phyloP scores from a whole-genome alignment of 148 eudicot genomes.

The Nyssa sinensis region DNA sequence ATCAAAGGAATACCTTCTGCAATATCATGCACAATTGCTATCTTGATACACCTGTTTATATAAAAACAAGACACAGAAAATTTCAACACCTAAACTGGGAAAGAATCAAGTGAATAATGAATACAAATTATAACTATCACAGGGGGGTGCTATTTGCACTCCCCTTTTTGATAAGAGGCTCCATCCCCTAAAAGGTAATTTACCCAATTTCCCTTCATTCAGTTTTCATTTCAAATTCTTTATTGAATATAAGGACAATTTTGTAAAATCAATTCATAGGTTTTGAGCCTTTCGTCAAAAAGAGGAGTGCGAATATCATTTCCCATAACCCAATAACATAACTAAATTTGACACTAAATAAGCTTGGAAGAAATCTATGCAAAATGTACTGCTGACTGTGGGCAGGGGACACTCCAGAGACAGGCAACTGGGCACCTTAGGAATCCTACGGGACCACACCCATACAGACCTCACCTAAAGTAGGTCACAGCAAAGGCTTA shows the following conservation, averaged over 20 bases:
- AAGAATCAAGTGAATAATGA: background rate
- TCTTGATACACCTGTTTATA: conserved; percentile 81
- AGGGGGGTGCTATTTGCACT: too few species aligned
- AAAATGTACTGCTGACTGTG: background rate
- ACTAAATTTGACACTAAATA: background rate
- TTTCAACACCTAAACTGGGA: background rate
- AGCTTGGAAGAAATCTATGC: background rate
- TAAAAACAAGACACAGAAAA: conserved; percentile 3
- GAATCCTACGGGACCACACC: too few species aligned
- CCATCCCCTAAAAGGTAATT: too few species aligned
- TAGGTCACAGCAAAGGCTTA: background rate
- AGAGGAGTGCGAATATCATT: too few species aligned
- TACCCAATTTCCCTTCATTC: too few species aligned
- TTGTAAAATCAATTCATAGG: too few species aligned
- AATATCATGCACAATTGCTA: conserved; percentile 94
- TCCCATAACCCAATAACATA: background rate
- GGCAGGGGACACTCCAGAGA: background rate
- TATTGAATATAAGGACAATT: too few species aligned
- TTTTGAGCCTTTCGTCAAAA: too few species aligned
- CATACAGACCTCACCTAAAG: too few species aligned
- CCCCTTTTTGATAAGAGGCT: too few species aligned
- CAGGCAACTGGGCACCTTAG: too few species aligned
- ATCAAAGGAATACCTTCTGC: conserved; percentile 74
- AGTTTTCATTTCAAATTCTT: too few species aligned
- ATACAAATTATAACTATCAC: background rate